phyloP scores from a whole-genome alignment of 495 filamentous ascomycete genomes.

The Hypoxylon crocopeplum region DNA sequence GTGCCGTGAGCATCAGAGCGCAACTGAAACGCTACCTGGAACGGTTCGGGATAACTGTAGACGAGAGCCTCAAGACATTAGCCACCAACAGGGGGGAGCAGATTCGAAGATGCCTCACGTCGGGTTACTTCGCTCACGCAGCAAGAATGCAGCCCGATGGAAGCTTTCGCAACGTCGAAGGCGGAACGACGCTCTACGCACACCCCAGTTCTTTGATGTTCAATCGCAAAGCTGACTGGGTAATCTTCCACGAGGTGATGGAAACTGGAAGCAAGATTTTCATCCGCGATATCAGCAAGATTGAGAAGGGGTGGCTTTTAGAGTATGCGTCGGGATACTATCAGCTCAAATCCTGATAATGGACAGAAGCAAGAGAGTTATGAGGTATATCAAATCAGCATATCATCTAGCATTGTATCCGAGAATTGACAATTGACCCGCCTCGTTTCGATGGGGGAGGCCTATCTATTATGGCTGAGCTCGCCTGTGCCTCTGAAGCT shows the following conservation, averaged over 20 bases:
- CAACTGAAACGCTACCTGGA: slow-evolving; percentile 90
- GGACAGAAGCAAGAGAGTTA: no score
- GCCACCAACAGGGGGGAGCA: slow-evolving; percentile 64
- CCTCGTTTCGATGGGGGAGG: slow-evolving; percentile 5
- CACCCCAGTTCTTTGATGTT: slow-evolving; percentile 97
- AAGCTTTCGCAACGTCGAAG: slow-evolving; percentile 81
- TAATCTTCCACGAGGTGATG: slow-evolving; percentile 94
- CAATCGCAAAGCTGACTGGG: slow-evolving; percentile 97
- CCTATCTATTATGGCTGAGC: neutral
- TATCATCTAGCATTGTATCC: no score
- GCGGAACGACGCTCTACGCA: slow-evolving; percentile 75
- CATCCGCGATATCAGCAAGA: slow-evolving; percentile 89
- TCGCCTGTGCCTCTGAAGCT: no score
- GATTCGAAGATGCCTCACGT: slow-evolving; percentile 85
- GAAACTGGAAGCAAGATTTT: slow-evolving; percentile 90
- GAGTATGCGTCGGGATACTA: slow-evolving; percentile 92
- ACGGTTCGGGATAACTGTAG: slow-evolving; percentile 76
- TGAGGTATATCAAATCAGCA: no score
- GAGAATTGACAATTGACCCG: slow-evolving; percentile 1
- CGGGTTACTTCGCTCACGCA: slow-evolving; percentile 94
- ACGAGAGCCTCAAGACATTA: slow-evolving; percentile 58
- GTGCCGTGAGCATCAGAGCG: slow-evolving; percentile 84
- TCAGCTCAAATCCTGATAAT: slow-evolving; percentile 52
- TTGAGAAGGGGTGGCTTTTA: slow-evolving; percentile 87
- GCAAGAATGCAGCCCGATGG: slow-evolving; percentile 96